Evolutionary conservation across 257 asterid genomes (phyloP).

Genomic region (Scutellaria baicalensis): DNA sequence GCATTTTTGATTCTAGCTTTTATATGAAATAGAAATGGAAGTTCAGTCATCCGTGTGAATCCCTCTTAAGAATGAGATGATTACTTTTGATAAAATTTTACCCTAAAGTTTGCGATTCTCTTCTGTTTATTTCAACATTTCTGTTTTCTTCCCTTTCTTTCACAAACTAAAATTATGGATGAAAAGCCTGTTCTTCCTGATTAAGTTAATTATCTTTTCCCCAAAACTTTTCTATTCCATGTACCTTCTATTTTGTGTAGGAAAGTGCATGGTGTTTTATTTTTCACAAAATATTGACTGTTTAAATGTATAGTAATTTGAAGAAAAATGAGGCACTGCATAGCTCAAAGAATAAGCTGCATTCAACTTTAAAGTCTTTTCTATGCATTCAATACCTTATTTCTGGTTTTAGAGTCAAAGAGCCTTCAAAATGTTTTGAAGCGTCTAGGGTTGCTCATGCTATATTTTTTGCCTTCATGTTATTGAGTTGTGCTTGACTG

Average conservation of each 20-base stretch:
- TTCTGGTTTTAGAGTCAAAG: too few species aligned
- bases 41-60: background rate
- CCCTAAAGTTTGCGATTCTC: background rate
- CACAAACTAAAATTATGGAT: background rate
- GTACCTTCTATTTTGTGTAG: background rate
- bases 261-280: background rate
- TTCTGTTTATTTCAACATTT: background rate
- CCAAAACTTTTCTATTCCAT: background rate
- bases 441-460: too few species aligned
- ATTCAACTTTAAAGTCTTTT: background rate
- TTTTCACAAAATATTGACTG: background rate
- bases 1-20: slow-evolving; percentile 7
- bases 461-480: background rate
- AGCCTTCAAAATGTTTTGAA: background rate
- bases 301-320: background rate
- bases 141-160: background rate
- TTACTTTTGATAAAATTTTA: background rate
- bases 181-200: background rate
- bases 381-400: background rate
- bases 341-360: background rate
- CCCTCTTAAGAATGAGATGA: background rate
- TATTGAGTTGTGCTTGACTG: background rate
- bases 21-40: background rate
- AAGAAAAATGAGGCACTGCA: background rate
- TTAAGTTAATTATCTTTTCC: background rate